These are phyloP conservation scores for Penicillium sp. DNA, from an alignment of 2,329 filamentous ascomycete species.

Conservation along the genomic window DNA sequence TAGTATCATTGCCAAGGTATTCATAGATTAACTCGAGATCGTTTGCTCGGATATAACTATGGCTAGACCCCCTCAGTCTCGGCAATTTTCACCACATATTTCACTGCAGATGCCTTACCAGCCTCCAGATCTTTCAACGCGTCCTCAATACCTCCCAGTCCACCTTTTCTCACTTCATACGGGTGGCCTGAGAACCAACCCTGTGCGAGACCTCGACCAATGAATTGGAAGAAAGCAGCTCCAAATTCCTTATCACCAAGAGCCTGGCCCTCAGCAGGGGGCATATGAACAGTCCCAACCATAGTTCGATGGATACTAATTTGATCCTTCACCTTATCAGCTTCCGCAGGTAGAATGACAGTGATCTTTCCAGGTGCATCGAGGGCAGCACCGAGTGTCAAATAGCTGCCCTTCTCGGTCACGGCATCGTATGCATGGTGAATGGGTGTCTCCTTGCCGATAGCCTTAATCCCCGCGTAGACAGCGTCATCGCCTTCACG, in stretches of 20 bases:
- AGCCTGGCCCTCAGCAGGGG: conserved; percentile 22
- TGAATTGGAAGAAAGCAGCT: conserved; percentile 46
- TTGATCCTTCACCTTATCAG: conserved; percentile 43
- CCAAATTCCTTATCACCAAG: conserved; percentile 46
- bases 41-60: not conserved
- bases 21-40: not conserved
- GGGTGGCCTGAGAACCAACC: conserved; percentile 54
- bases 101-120: conserved; percentile 62
- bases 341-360: conserved; percentile 45
- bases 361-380: conserved; percentile 40
- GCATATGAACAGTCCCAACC: conserved; percentile 30
- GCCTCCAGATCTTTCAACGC: conserved; percentile 57
- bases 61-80: conserved; percentile 44
- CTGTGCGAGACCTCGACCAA: conserved; percentile 49
- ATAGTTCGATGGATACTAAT: conserved; percentile 43
- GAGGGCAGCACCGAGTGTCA: conserved; percentile 50
- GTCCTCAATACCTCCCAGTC: conserved; percentile 54
- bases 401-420: conserved; percentile 52
- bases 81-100: conserved; percentile 61
- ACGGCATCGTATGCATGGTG: conserved; percentile 60
- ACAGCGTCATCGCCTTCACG: conserved; percentile 57
- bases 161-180: conserved; percentile 53
- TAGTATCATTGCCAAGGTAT: not conserved
- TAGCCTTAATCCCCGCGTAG: conserved; percentile 45
- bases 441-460: conserved; percentile 40